A percentile compares a stretch with the other conserved stretches of the same genome.
Conservation (phyloP, 2,329 filamentous ascomycete species). For the Pseudogymnoascus pannorum region DNA sequence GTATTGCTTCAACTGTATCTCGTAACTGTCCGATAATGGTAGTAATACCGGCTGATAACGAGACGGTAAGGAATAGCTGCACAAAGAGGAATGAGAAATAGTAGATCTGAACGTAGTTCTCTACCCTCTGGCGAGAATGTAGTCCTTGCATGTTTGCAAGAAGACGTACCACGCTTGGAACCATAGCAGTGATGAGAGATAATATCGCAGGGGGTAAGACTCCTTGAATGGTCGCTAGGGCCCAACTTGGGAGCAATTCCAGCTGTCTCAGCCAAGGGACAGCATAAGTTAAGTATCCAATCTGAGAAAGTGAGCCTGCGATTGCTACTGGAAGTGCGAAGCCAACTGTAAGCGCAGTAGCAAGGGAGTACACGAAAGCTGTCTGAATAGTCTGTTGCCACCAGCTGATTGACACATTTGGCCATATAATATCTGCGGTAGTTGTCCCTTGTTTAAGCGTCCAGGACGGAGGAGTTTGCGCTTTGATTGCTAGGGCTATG, state of each 20-base stretch:
- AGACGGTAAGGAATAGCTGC: slow-evolving; percentile 60
- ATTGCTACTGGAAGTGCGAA: slow-evolving; percentile 16
- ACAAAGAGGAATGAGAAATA: slow-evolving; percentile 68
- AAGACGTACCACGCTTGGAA: slow-evolving; percentile 12
- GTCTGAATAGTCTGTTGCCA: slow-evolving; percentile 76
- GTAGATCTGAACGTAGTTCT: slow-evolving; percentile 49
- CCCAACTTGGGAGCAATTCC: slow-evolving; percentile 12
- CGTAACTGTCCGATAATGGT: slow-evolving; percentile 16
- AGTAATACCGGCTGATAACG: slow-evolving; percentile 25
- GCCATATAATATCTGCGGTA: slow-evolving; percentile 84
- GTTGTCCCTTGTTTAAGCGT: slow-evolving; percentile 56
- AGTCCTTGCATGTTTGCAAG: slow-evolving; percentile 18
- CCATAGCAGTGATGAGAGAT: slow-evolving; percentile 5
- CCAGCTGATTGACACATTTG: slow-evolving; percentile 89
- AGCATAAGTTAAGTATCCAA: slow-evolving; percentile 13
- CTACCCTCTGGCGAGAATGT: slow-evolving; percentile 23
- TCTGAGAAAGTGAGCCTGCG: slow-evolving; percentile 16
- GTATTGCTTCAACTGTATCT: background rate
- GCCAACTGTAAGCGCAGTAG: slow-evolving; percentile 33
- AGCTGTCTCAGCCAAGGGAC: slow-evolving; percentile 14
- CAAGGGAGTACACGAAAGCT: slow-evolving; percentile 53
- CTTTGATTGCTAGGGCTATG: slow-evolving; percentile 90
- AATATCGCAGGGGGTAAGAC: slow-evolving; percentile 14
- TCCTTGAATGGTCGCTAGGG: slow-evolving; percentile 15
- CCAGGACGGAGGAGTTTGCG: slow-evolving; percentile 10